Percentiles rank a stretch among this genome's conserved stretches.
Conservation (phyloP, 352 stramenopile genomes). For the Elongisporangium undulatum region DNA sequence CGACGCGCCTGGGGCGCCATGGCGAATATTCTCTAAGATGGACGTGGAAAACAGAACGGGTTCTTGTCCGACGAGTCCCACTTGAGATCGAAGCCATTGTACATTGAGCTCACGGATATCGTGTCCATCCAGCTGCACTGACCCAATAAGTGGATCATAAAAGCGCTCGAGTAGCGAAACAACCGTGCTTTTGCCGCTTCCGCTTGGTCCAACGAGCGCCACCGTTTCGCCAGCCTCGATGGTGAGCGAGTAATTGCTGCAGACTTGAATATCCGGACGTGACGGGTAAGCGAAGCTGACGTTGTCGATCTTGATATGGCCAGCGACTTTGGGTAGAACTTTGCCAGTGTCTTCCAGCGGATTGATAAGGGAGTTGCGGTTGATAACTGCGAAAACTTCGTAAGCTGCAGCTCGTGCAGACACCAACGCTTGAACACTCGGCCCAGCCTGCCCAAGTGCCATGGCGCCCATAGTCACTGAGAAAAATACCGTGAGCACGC, state of each 20-base stretch:
- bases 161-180: conserved; percentile 52
- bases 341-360: conserved; percentile 19
- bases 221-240: conserved; percentile 46
- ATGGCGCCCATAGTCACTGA: conserved; percentile 33
- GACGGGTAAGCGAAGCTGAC: conserved; percentile 62
- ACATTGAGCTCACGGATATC: conserved; percentile 69
- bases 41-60: conserved; percentile 56
- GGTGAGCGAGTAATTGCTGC: conserved; percentile 28
- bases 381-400: conserved; percentile 49
- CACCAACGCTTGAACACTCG: conserved; percentile 30
- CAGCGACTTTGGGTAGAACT: conserved; percentile 26
- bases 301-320: conserved; percentile 76
- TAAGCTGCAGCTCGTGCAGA: conserved; percentile 27
- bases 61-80: conserved; percentile 91
- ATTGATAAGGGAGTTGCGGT: conserved; percentile 43
- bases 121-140: conserved; percentile 36
- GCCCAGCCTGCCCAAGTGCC: conserved; percentile 29
- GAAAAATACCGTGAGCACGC: conserved; percentile 48
- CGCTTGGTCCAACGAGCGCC: conserved; percentile 48
- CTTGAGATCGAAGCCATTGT: conserved; percentile 53
- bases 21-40: conserved; percentile 72
- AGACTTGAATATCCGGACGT: conserved; percentile 33
- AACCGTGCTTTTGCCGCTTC: conserved; percentile 58
- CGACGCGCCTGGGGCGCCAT: conserved; percentile 31
- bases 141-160: conserved; percentile 37